phyloP scores from a whole-genome alignment of 768 basidiomycete genomes.

The Mycena polygramma region DNA sequence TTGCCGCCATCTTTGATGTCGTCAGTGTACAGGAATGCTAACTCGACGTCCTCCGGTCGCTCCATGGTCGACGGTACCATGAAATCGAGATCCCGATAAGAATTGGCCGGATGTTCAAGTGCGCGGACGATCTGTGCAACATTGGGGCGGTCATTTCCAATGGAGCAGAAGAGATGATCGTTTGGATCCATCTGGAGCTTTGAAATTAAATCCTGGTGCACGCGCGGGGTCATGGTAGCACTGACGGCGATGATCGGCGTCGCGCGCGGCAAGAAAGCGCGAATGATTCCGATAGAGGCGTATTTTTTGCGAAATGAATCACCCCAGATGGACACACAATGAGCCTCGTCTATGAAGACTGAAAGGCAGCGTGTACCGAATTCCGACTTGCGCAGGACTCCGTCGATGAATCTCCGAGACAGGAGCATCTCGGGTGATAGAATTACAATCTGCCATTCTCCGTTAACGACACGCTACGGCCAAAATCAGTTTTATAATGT shows the following conservation, averaged over 20 bases:
- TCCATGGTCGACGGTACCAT: conserved; percentile 38
- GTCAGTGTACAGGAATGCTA: conserved; percentile 50
- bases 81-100: conserved; percentile 50
- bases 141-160: conserved; percentile 51
- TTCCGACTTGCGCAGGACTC: conserved; percentile 2
- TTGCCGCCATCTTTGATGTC: conserved; percentile 41
- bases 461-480: conserved; percentile 7
- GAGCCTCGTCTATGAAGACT: conserved; percentile 10
- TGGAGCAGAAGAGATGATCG: conserved; percentile 37
- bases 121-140: conserved; percentile 50
- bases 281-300: conserved; percentile 42
- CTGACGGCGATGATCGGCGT: conserved; percentile 49
- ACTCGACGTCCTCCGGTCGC: conserved; percentile 37
- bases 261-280: conserved; percentile 44
- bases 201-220: conserved; percentile 44
- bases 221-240: conserved; percentile 46
- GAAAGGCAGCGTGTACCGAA: conserved; percentile 6
- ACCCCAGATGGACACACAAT: conserved; percentile 48
- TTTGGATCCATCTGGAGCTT: conserved; percentile 44
- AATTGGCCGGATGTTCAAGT: conserved; percentile 48
- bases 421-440: conserved; percentile 15
- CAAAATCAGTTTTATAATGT: neutral
- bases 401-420: conserved; percentile 10
- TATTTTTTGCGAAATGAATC: conserved; percentile 50
- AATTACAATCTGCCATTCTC: conserved; percentile 43